These are phyloP conservation scores for Erysimum cheiranthoides DNA, from an alignment of 345 rosid species.

Conservation along the genomic window DNA sequence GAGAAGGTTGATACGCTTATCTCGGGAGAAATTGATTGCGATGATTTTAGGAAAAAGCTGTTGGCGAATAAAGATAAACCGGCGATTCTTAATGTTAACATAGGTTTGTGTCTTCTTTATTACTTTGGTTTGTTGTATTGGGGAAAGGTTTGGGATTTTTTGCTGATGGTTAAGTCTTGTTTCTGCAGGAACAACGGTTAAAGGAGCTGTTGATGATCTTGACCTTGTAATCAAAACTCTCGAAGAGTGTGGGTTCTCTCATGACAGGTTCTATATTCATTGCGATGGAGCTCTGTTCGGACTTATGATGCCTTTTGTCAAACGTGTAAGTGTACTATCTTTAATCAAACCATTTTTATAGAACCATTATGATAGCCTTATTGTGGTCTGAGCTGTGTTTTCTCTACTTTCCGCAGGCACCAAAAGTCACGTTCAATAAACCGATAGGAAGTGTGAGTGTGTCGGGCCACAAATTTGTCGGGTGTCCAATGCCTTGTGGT, in stretches of 20 bases:
- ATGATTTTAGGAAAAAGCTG: constrained; percentile 66
- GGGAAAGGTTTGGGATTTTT: not conserved
- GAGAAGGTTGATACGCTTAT: constrained; percentile 71
- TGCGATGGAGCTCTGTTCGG: constrained; percentile 99
- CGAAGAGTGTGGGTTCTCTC: constrained; percentile 79
- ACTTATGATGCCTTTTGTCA: constrained; percentile 98
- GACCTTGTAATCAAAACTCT: constrained; percentile 91
- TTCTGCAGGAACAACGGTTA: constrained; percentile 83
- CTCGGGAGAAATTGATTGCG: constrained; percentile 92
- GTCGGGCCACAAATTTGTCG: constrained; percentile 93
- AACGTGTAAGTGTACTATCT: constrained; percentile 61
- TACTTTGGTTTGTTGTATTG: not conserved
- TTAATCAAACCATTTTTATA: not conserved
- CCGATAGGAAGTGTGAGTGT: constrained; percentile 97
- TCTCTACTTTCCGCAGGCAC: constrained; percentile 59
- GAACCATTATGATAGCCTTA: not conserved
- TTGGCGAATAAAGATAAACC: constrained; percentile 89
- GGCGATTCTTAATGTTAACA: constrained; percentile 87
- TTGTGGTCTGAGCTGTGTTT: not conserved
- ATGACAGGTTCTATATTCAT: constrained; percentile 87
- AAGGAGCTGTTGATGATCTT: constrained; percentile 98
- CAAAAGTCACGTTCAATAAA: constrained; percentile 87
- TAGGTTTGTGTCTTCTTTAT: constrained; percentile 57
- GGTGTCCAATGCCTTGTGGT: constrained; percentile 99
- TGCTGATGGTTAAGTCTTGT: constrained; percentile 9